Base-by-base conservation (phyloP, 331 rosid species). In the Malus hybrid region DNA sequence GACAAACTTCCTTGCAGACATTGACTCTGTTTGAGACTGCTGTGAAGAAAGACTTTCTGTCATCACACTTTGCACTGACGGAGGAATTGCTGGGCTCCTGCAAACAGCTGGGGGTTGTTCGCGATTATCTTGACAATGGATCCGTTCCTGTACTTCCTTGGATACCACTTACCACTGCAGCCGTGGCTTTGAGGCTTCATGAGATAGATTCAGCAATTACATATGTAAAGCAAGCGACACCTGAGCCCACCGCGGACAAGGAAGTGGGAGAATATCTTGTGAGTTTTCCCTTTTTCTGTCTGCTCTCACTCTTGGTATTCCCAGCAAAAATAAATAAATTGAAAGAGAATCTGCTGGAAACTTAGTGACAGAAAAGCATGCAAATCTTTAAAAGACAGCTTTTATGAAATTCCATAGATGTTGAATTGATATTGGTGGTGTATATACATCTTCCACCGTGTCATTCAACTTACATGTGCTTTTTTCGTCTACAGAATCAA, bases 121-220 rank as follows among this genome's bases (percentile, higher is more conserved):
- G 29, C 76, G 82, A 87, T 76, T 78, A 75, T 66, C 65, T 76
- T 42, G 91, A 82, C 72, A 79, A 73, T 54, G 89, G 85, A 48
- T 84, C 90, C 12, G 80, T 89, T 77, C 76, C 83, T 76, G 73
- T 88, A 65, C 93, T 92, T 83, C 99, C 99, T 65, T 95, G 99
- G 99, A 80, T 95, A 63, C 98, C 99, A 44, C 89, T 80, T 79
- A 95, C 96, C 55, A 81, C 86, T 67, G 93, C 98, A 60, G 99
- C 99, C 72, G 82, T 95, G 82, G 88, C 94, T 78, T 79, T 95
- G 76, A 84, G 99, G 81, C 86, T 92, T 73, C 89, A 82, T 57
- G 99, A 92, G 88, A 68, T 95, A 5, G 97, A 95, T 78, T 88
- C 93, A 64, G 85, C 98, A 48, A 81, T 90, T 73, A 80, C 82